A percentile compares a stretch with the other conserved stretches of the same genome.
Evolutionary conservation across 129 eudicot genomes (phyloP).

Genomic region (Deinandra increscens): DNA sequence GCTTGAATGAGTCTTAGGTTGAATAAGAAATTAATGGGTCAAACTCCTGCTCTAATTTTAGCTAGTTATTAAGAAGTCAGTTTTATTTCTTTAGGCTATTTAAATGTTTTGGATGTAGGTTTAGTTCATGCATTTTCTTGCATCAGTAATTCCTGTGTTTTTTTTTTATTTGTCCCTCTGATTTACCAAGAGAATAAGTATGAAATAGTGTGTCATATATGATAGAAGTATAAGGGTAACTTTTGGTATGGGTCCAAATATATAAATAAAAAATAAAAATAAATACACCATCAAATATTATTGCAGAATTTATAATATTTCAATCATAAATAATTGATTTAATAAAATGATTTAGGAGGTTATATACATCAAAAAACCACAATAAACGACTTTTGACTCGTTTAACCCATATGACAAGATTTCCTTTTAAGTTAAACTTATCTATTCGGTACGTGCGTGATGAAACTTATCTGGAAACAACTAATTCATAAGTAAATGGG

Average conservation of each 20-base stretch:
- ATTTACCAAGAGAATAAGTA: too few species aligned
- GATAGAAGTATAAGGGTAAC: background rate
- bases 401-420: background rate
- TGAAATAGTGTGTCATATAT: background rate
- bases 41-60: too few species aligned
- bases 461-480: background rate
- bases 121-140: too few species aligned
- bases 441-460: background rate
- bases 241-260: too few species aligned
- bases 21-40: too few species aligned
- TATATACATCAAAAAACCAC: background rate
- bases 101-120: too few species aligned
- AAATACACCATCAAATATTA: background rate
- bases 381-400: background rate
- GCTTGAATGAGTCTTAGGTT: too few species aligned
- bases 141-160: too few species aligned
- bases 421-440: background rate
- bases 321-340: background rate
- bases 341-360: background rate
- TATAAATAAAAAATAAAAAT: background rate
- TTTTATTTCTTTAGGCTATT: too few species aligned
- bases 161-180: too few species aligned
- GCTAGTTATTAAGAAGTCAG: too few species aligned
- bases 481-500: background rate
- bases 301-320: background rate